Evolutionary conservation across 1,284 basidiomycete genomes (phyloP).

Genomic region (Mycosarcoma mackinlayi): DNA sequence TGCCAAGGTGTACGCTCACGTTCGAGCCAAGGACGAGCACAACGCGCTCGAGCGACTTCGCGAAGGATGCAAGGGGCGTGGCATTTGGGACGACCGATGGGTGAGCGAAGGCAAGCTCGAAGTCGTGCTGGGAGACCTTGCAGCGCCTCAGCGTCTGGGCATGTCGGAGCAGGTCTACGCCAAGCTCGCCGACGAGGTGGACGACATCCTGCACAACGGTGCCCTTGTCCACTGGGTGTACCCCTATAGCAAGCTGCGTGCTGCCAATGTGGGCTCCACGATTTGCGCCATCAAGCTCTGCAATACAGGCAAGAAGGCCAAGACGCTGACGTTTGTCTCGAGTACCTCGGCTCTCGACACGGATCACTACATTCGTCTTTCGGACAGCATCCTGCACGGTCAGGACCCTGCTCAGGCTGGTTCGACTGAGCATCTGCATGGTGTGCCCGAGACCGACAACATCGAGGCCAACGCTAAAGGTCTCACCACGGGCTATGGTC

Average conservation of each 20-base stretch:
- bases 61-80: conserved; percentile 82
- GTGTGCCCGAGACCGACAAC: conserved; percentile 87
- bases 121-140: conserved; percentile 88
- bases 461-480: conserved; percentile 84
- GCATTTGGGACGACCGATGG: conserved; percentile 95
- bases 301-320: conserved; percentile 73
- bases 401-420: conserved; percentile 33
- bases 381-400: conserved; percentile 72
- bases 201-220: conserved; percentile 93
- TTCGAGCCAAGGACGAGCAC: conserved; percentile 78
- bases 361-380: conserved; percentile 86
- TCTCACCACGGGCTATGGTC: conserved; percentile 92
- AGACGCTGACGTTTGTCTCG: conserved; percentile 89
- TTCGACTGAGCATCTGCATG: conserved; percentile 68
- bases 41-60: conserved; percentile 79
- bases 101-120: conserved; percentile 77
- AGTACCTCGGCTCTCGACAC: conserved; percentile 94
- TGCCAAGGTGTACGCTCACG: conserved; percentile 88
- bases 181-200: conserved; percentile 78
- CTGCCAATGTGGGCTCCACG: conserved; percentile 91
- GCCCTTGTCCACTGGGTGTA: conserved; percentile 99
- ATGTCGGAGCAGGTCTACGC: conserved; percentile 78
- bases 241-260: conserved; percentile 91
- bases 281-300: conserved; percentile 85
- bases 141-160: conserved; percentile 78